Base-by-base conservation (phyloP, 352 stramenopile genomes). In the Phytophthora niederhauseri region DNA sequence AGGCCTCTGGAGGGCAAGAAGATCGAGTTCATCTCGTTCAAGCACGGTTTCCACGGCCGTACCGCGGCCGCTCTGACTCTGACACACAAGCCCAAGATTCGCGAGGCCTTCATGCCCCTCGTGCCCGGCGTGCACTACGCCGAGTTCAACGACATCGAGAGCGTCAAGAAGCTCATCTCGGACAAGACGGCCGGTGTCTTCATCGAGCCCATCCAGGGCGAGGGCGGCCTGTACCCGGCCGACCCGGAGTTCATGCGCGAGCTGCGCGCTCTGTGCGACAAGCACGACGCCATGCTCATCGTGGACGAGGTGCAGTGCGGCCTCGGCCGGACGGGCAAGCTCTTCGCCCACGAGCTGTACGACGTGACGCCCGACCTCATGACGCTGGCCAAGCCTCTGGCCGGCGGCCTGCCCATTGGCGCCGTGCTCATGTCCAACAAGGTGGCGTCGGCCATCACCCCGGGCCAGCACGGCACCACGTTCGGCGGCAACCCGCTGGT, bases 291-390 rank as follows among this genome's bases (percentile, higher is more conserved):
- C 19, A 82, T 99, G 46, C 80, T 99, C 57, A 99, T 99, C 75
- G 94, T 89, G n/a, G 98, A 99, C 84, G 98, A 99, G 84, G 97
- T 99, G 26, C 98, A 99, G 84, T 91, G 96, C 43, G 98, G 98
- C 36, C 82, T 99, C n/a, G 97, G 95, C 17, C 94, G 97, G 38
- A 98, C 92, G 34, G 97, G 97, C 59, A 97, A 86, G 65, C 68
- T 99, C 7, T 99, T 98, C 84, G 96, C 92, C 54, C 96, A 99
- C 75, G 81, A 99, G 80, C 84, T 98, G 66, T 89, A 99, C 22
- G 90, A 87, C 63, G 80, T 99, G 30, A 87, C 92, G 34, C 97
- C 97, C 0, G 97, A 99, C 81, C 91, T 99, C 24, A 98, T 99
- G 81, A 99, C 95, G 62, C 94, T 96, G 34, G 97, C 97, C n/a